Percentiles rank a stretch among this genome's conserved stretches.
Conservation (phyloP, 140 eudicot species). For the Oenanthe javanica region DNA sequence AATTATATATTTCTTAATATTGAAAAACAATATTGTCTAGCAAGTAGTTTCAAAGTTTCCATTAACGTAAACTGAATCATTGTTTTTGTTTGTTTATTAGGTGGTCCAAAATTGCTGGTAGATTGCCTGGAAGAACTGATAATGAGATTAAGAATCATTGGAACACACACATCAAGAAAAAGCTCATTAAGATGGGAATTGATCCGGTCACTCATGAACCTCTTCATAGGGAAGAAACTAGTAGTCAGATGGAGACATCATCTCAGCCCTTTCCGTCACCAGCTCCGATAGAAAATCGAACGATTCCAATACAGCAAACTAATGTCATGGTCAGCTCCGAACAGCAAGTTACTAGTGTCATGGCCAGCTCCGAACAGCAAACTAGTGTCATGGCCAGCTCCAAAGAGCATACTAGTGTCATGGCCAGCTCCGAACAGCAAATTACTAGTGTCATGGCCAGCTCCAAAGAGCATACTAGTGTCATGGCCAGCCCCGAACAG, state of each 20-base stretch:
- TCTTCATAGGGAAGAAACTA: conserved; percentile 31
- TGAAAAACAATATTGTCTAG: not conserved
- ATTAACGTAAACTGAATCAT: not conserved
- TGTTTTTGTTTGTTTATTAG: conserved; percentile 23
- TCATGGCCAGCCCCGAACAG: conserved; percentile 24
- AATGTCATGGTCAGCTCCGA: conserved; percentile 16
- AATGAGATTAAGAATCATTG: conserved; percentile 93
- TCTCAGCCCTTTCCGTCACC: conserved; percentile 13
- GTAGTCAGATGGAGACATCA: conserved; percentile 1
- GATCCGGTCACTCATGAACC: conserved; percentile 97
- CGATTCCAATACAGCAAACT: not conserved
- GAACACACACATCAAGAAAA: conserved; percentile 95
- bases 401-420: not conserved
- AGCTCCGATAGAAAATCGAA: not conserved
- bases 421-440: conserved; percentile 15
- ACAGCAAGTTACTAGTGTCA: not conserved
- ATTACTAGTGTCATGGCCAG: not conserved
- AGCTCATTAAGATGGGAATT: conserved; percentile 77
- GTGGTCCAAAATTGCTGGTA: conserved; percentile 95
- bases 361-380: conserved; percentile 26
- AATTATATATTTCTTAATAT: not conserved
- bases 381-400: conserved; percentile 20
- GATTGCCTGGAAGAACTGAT: conserved; percentile 89
- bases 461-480: not conserved
- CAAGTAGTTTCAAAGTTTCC: not conserved